Percentiles rank a stretch among this genome's conserved stretches.
These are phyloP conservation scores for Passiflora organensis DNA, from an alignment of 345 rosid species.

Conservation along the genomic window DNA sequence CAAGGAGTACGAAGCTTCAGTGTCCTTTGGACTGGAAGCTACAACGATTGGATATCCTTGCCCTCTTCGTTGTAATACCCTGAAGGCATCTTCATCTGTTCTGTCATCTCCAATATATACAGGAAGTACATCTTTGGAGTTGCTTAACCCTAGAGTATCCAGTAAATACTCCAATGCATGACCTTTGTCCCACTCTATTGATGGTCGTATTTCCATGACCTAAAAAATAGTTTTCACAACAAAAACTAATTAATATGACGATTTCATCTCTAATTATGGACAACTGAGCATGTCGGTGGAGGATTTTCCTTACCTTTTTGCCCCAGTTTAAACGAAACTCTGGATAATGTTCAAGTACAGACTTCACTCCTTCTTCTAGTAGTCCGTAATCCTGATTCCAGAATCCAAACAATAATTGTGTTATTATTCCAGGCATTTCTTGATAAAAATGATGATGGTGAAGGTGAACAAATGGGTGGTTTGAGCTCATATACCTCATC, in stretches of 20 bases:
- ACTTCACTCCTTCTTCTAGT: slow-evolving; percentile 30
- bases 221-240: no score
- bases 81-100: slow-evolving; percentile 53
- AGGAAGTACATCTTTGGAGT: slow-evolving; percentile 35
- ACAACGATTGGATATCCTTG: slow-evolving; percentile 43
- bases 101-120: slow-evolving; percentile 51
- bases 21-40: slow-evolving; percentile 32
- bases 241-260: no score
- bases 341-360: slow-evolving; percentile 27
- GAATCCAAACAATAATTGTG: no score
- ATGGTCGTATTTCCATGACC: slow-evolving; percentile 54
- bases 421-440: no score
- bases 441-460: no score
- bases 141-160: slow-evolving; percentile 37
- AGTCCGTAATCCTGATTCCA: no score
- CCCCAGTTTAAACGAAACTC: slow-evolving; percentile 36
- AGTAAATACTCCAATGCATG: slow-evolving; percentile 51
- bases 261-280: no score
- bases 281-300: no score
- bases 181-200: slow-evolving; percentile 56
- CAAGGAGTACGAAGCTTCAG: slow-evolving; percentile 42
- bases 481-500: slow-evolving; percentile 28
- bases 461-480: no score
- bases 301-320: slow-evolving; percentile 35
- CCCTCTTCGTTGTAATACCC: slow-evolving; percentile 38